Evolutionary conservation across 1,284 basidiomycete species (phyloP).

Genomic region (Fereydounia khargensis): DNA sequence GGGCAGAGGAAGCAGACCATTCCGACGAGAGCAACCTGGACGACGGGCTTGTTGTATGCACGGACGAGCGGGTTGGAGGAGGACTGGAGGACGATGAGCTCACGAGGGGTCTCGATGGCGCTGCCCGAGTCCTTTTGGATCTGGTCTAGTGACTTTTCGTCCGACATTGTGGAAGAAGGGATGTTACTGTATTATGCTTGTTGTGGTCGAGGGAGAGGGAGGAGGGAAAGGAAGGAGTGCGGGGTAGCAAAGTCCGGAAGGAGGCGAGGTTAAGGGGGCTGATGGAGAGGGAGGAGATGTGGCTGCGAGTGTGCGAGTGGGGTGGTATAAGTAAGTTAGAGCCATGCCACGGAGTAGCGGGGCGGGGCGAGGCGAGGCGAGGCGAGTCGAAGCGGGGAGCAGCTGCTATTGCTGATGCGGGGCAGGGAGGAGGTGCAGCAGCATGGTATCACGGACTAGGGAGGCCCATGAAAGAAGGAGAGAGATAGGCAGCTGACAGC

Average conservation of each 20-base stretch:
- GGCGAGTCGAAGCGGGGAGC: not conserved
- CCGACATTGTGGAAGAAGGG: constrained; percentile 7
- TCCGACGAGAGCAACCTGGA: constrained; percentile 24
- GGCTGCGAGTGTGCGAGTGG: not conserved
- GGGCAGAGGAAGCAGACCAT: constrained; percentile 59
- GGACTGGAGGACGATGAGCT: constrained; percentile 4
- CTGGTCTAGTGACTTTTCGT: constrained; percentile 19
- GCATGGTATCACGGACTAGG: no score
- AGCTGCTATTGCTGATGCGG: not conserved
- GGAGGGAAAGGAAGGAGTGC: not conserved
- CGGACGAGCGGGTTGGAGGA: constrained; percentile 15
- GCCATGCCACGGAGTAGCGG: not conserved
- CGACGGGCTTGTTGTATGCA: constrained; percentile 12
- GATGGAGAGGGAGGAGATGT: not conserved
- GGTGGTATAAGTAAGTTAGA: no score
- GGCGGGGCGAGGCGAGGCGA: not conserved
- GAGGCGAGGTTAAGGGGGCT: not conserved
- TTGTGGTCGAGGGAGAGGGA: not conserved
- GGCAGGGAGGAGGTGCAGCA: no score
- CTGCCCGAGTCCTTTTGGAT: constrained; percentile 17
- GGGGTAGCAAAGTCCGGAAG: not conserved
- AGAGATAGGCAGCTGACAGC: no score
- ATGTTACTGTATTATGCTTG: no score
- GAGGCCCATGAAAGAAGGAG: no score
- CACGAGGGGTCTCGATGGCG: constrained; percentile 2